Evolutionary conservation across 805 yeast genomes (phyloP).

Genomic region (Sugiyamaella chiloensis): DNA sequence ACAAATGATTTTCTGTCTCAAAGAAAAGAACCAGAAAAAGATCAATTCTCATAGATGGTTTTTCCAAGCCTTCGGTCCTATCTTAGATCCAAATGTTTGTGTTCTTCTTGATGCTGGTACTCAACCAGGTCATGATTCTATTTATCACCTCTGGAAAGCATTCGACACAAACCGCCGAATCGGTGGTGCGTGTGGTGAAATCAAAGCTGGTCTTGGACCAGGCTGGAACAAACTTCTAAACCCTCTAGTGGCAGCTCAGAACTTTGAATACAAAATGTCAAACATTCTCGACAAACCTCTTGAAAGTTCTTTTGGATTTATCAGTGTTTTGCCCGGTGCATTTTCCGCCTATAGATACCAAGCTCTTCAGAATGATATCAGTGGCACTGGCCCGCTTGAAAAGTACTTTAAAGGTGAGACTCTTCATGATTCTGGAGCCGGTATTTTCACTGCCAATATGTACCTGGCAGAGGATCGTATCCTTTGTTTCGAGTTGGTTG

Average conservation of each 20-base stretch:
- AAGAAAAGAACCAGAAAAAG: conserved; percentile 83
- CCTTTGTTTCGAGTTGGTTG: conserved; percentile 91
- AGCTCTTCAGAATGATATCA: conserved; percentile 63
- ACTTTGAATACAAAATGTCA: conserved; percentile 94
- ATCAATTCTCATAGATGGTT: conserved; percentile 98
- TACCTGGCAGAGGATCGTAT: conserved; percentile 96
- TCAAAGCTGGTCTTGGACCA: conserved; percentile 77
- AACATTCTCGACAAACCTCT: conserved; percentile 93
- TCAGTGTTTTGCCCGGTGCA: conserved; percentile 94
- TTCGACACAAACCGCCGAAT: conserved; percentile 72
- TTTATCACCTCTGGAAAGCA: conserved; percentile 86
- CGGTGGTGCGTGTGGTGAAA: conserved; percentile 98
- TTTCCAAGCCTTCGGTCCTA: conserved; percentile 84
- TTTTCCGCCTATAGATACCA: conserved; percentile 88
- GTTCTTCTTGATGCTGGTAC: conserved; percentile 93
- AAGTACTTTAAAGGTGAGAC: conserved; percentile 93
- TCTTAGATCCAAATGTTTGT: conserved; percentile 77
- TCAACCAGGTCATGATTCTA: conserved; percentile 77
- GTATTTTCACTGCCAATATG: conserved; percentile 93
- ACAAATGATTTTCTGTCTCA: conserved; percentile 83
- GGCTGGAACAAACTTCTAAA: conserved; percentile 56
- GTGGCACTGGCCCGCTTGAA: conserved; percentile 81
- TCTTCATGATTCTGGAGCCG: conserved; percentile 63
- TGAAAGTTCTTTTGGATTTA: conserved; percentile 92
- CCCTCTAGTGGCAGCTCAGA: conserved; percentile 94